These are phyloP conservation scores for Pseudonitzschia multistriata DNA, from an alignment of 108 stramenopile species.

Conservation along the genomic window DNA sequence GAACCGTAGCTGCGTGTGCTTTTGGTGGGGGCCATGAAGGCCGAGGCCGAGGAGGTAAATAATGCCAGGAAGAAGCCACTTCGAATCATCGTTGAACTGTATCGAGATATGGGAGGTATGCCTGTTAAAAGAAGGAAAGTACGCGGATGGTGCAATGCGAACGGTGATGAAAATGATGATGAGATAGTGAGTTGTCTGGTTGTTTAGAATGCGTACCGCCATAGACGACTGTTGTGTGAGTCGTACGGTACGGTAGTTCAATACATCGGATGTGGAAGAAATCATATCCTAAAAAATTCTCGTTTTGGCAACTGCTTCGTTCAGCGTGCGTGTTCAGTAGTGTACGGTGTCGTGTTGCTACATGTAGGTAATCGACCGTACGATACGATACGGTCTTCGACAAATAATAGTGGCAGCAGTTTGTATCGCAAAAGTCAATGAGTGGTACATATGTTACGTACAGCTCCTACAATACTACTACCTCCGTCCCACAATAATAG, in stretches of 20 bases:
- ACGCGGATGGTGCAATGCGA: not conserved
- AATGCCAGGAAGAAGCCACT: not conserved
- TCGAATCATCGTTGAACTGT: conserved; percentile 9
- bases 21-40: conserved; percentile 9
- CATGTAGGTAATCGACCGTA: no score
- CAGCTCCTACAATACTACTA: no score
- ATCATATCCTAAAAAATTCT: not conserved
- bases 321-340: not conserved
- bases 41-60: conserved; percentile 2
- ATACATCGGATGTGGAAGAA: not conserved
- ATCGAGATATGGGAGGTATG: not conserved
- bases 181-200: not conserved
- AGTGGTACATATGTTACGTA: no score
- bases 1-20: conserved; percentile 2
- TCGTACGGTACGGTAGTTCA: not conserved
- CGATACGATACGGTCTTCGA: no score
- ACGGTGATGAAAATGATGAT: not conserved
- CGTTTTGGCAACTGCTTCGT: not conserved
- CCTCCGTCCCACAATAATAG: no score
- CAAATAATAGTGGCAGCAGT: not conserved
- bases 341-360: no score
- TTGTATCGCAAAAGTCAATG: not conserved
- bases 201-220: not conserved
- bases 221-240: not conserved
- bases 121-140: not conserved